These are phyloP conservation scores for Alternaria triticina DNA, from an alignment of 2,329 filamentous ascomycete genomes.

Conservation along the genomic window DNA sequence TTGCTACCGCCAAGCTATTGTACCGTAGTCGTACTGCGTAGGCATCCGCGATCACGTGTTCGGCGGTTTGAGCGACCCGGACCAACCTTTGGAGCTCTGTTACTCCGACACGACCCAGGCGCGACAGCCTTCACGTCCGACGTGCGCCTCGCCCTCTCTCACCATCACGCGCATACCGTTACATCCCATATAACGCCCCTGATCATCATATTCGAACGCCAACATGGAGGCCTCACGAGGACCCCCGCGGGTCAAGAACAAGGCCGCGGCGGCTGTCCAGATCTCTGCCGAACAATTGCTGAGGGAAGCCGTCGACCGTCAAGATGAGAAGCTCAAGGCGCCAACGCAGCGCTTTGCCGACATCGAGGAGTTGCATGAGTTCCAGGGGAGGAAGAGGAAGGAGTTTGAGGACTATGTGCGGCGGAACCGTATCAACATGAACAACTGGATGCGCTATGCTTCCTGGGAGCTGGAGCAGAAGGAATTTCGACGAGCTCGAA, in stretches of 20 bases:
- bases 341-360: slow-evolving; percentile 96
- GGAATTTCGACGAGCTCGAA: slow-evolving; percentile 88
- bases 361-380: slow-evolving; percentile 96
- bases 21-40: neutral
- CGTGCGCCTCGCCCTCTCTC: slow-evolving; percentile 1
- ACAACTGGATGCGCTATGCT: slow-evolving; percentile 99
- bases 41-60: neutral
- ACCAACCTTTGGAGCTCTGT: slow-evolving; percentile 12
- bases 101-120: slow-evolving; percentile 6
- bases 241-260: slow-evolving; percentile 97
- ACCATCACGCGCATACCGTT: neutral
- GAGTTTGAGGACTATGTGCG: slow-evolving; percentile 98
- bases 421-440: slow-evolving; percentile 92
- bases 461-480: slow-evolving; percentile 98
- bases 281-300: slow-evolving; percentile 97
- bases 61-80: slow-evolving; percentile 4
- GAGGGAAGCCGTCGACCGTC: slow-evolving; percentile 94
- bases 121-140: neutral
- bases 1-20: neutral
- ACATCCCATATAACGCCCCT: neutral
- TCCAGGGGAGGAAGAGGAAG: slow-evolving; percentile 92
- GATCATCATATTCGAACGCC: neutral
- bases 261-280: slow-evolving; percentile 81
- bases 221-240: slow-evolving; percentile 87
- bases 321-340: slow-evolving; percentile 85